Conservation (phyloP, 2,329 filamentous ascomycete species). For the Fusarium agapanthi region DNA sequence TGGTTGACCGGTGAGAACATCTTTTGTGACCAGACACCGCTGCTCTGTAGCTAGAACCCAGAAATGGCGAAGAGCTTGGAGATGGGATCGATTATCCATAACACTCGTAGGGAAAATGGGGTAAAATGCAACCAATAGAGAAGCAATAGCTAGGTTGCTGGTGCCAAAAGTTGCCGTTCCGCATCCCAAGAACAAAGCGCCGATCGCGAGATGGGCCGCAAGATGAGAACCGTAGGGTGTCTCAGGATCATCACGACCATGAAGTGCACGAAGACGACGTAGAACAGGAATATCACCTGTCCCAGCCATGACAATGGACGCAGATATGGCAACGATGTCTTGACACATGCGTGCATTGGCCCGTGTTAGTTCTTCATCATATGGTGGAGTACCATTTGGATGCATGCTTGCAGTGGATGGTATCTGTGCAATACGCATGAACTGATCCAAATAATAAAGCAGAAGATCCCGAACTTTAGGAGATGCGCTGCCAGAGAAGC, state of each 20-base stretch:
- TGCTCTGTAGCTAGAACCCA: conserved; percentile 95
- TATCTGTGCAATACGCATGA: conserved; percentile 79
- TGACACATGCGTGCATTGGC: conserved; percentile 91
- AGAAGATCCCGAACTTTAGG: conserved; percentile 79
- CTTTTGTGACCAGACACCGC: conserved; percentile 86
- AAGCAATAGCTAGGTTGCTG: conserved; percentile 84
- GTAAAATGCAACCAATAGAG: conserved; percentile 91
- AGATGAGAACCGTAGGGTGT: conserved; percentile 94
- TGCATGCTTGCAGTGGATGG: conserved; percentile 45
- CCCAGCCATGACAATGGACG: conserved; percentile 92
- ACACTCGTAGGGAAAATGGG: conserved; percentile 89
- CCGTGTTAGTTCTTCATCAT: conserved; percentile 85
- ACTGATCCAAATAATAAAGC: conserved; percentile 84
- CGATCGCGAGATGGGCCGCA: conserved; percentile 90
- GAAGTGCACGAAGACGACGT: conserved; percentile 84
- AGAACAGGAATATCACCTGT: conserved; percentile 89
- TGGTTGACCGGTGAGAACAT: conserved; percentile 83
- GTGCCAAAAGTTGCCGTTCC: conserved; percentile 93
- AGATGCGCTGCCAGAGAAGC: conserved; percentile 78
- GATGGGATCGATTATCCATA: conserved; percentile 91
- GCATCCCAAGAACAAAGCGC: conserved; percentile 88
- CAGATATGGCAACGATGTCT: conserved; percentile 83
- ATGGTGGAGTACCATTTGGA: conserved; percentile 57
- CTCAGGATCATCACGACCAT: conserved; percentile 84
- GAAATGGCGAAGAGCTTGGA: conserved; percentile 96